Evolutionary conservation across 2,329 filamentous ascomycete species (phyloP), one percentile per base, ranked within the genome.

Genomic region (Fusarium redolens): DNA sequence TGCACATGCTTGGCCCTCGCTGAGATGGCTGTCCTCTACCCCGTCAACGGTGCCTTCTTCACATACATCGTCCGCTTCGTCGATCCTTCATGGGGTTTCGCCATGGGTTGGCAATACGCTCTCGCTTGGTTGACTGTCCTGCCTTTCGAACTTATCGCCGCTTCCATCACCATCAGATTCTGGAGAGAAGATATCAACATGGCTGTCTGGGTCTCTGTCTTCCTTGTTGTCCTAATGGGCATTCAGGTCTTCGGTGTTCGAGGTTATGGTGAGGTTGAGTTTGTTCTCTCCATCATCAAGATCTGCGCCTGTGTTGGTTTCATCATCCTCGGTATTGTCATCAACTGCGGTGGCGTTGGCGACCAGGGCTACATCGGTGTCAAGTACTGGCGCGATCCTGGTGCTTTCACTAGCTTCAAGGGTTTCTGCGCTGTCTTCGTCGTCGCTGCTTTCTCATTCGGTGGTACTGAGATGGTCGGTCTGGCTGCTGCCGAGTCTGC

Each of bases 31-130:
- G 95, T 98, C 25, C 84, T 95, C 22, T 98, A 96, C 78, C 96
- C 96, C 7, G 92, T 98, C 38, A 93, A 95, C 40, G 96, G 96
- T 68, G 97, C 95, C 11, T 98, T 98, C 81, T 94, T 94, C 6
- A 92, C 94, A 18, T 98, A 96, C 82, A 96, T 95, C 33, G 97
- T 93, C 40, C 91, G 96, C 33, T 98, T 98, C 78, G 83, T 98
- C 28, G 95, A 98, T 79, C 96, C 95, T 3, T 94, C 95, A 1
- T 97, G 94, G 94, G 95, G 95, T 0, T 97, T 97, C 79, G 93
- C 94, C 52, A 97, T 97, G 93, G 95, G 94, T 25, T 97, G 94
- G 94, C 97, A 97, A 87, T 97, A 97, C 80, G 93, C 93, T 10
- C 81, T 97, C 68, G 92, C 96, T 82, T 97, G 95, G 95, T 87